These are phyloP conservation scores for Fibroporia radiculosa DNA, from an alignment of 768 basidiomycete species.

Conservation along the genomic window DNA sequence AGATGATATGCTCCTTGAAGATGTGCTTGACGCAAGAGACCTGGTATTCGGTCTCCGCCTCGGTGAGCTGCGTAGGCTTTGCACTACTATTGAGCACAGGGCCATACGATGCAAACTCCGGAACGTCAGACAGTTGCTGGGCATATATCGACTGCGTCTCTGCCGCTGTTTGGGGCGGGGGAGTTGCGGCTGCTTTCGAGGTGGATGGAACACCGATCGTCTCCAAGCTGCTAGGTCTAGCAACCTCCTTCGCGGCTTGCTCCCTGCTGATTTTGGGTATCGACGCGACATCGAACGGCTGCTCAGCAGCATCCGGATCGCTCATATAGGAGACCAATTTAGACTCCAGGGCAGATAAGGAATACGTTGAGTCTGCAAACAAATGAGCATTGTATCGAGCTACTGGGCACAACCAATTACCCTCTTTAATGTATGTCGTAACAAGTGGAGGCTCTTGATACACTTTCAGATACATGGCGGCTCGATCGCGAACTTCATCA, in stretches of 20 bases:
- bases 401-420: slow-evolving; percentile 32
- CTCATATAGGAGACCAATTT: slow-evolving; percentile 93
- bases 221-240: slow-evolving; percentile 82
- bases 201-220: slow-evolving; percentile 69
- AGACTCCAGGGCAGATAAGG: slow-evolving; percentile 80
- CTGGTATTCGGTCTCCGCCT: slow-evolving; percentile 97
- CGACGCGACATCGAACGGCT: slow-evolving; percentile 76
- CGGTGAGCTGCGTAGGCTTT: slow-evolving; percentile 79
- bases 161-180: slow-evolving; percentile 74
- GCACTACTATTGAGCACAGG: slow-evolving; percentile 78
- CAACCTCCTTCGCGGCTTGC: slow-evolving; percentile 83
- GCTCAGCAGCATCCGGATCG: slow-evolving; percentile 58
- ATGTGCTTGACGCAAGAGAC: slow-evolving; percentile 96
- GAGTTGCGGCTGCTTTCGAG: slow-evolving; percentile 48
- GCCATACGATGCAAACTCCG: slow-evolving; percentile 82
- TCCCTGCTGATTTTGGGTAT: slow-evolving; percentile 93
- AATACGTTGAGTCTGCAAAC: slow-evolving; percentile 81
- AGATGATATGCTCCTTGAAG: slow-evolving; percentile 91
- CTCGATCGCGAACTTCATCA: slow-evolving; percentile 97
- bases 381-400: not conserved
- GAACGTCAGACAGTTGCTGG: slow-evolving; percentile 77
- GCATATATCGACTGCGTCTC: slow-evolving; percentile 86
- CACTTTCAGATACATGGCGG: slow-evolving; percentile 86
- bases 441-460: slow-evolving; percentile 76
- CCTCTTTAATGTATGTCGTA: slow-evolving; percentile 86